Percentiles rank a stretch among this genome's conserved stretches.
These are phyloP conservation scores for Ascochyta fabae DNA, from an alignment of 2,329 filamentous ascomycete species.

Conservation along the genomic window DNA sequence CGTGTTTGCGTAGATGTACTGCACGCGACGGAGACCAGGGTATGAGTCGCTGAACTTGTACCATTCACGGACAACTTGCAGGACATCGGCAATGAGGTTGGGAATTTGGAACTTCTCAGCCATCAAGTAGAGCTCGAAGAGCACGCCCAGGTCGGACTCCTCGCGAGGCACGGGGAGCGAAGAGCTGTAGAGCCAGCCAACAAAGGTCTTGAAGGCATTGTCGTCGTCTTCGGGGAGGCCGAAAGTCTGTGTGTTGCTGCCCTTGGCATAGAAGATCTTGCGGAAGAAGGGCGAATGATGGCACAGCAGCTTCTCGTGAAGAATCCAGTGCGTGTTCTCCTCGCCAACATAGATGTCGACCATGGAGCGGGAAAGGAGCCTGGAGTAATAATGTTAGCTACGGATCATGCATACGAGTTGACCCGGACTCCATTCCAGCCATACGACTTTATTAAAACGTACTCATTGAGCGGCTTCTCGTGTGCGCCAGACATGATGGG, in stretches of 20 bases:
- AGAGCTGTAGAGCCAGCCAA: constrained; percentile 61
- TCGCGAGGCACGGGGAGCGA: constrained; percentile 55
- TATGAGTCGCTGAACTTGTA: constrained; percentile 61
- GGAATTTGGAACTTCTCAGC: constrained; percentile 60
- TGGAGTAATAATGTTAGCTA: constrained; percentile 26
- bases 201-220: constrained; percentile 58
- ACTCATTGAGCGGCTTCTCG: constrained; percentile 47
- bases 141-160: constrained; percentile 57
- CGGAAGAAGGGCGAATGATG: constrained; percentile 62
- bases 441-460: constrained; percentile 16
- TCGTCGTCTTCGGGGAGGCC: constrained; percentile 62
- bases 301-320: constrained; percentile 64
- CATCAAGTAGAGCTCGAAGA: constrained; percentile 64
- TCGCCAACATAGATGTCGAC: constrained; percentile 63
- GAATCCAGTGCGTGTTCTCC: constrained; percentile 61
- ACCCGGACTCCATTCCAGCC: background rate
- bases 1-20: constrained; percentile 60
- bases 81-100: constrained; percentile 55
- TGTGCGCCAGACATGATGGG: constrained; percentile 34
- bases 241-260: constrained; percentile 48
- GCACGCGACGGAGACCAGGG: constrained; percentile 60
- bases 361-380: constrained; percentile 61
- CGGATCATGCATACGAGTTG: background rate
- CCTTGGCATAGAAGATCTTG: constrained; percentile 56
- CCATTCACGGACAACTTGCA: constrained; percentile 58